Percentiles rank a stretch among this genome's conserved stretches.
Evolutionary conservation across 257 asterid species (phyloP).

Genomic region (Knoxia roxburghii): DNA sequence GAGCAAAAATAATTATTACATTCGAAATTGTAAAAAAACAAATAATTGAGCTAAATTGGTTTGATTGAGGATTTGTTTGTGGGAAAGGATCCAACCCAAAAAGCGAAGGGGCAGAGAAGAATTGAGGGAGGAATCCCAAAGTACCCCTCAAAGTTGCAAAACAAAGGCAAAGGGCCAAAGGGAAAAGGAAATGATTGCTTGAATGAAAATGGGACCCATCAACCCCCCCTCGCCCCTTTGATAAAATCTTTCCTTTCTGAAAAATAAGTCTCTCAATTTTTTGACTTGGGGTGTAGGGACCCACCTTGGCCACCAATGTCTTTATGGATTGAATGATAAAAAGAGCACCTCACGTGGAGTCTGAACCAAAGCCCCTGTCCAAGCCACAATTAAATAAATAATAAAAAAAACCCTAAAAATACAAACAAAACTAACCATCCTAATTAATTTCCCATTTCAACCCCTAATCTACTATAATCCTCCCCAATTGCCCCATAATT

Average conservation of each 20-base stretch:
- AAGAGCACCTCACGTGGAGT: constrained; percentile 99
- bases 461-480: too few species aligned
- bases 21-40: too few species aligned
- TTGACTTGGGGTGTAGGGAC: constrained; percentile 64
- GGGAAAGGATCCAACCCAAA: background rate
- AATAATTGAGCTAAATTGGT: too few species aligned
- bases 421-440: too few species aligned
- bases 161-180: constrained; percentile 42
- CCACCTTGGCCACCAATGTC: constrained; percentile 80
- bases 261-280: constrained; percentile 32
- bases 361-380: constrained; percentile 91
- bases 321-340: constrained; percentile 92
- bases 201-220: constrained; percentile 40
- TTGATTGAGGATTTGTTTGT: too few species aligned
- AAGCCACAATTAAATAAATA: constrained; percentile 45
- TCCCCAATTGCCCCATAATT: too few species aligned
- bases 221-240: constrained; percentile 14
- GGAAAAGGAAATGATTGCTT: constrained; percentile 56
- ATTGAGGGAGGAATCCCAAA: constrained; percentile 16
- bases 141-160: constrained; percentile 24
- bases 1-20: too few species aligned
- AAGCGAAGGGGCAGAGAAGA: background rate
- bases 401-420: background rate
- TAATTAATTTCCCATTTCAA: too few species aligned
- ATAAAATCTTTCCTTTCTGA: constrained; percentile 36